Evolutionary conservation across 2,329 filamentous ascomycete genomes (phyloP).

Genomic region (Aspergillus tubingensis): DNA sequence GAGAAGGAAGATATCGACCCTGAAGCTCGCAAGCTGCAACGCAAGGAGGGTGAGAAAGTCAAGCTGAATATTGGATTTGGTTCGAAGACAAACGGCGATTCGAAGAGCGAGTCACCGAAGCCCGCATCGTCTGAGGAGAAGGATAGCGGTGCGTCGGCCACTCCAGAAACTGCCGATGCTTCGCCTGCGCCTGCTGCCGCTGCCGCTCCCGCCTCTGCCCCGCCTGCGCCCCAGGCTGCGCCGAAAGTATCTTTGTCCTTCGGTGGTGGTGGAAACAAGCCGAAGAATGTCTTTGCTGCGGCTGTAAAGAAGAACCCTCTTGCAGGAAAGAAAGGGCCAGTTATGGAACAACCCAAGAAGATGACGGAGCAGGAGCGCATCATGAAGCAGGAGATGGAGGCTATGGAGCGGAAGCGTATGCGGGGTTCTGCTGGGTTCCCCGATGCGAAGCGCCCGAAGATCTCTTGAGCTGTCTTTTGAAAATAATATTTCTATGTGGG

Average conservation of each 20-base stretch:
- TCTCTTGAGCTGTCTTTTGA: slow-evolving; percentile 24
- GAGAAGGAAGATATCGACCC: slow-evolving; percentile 46
- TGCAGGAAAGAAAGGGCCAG: slow-evolving; percentile 64
- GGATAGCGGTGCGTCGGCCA: slow-evolving; percentile 14
- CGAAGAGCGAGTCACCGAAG: slow-evolving; percentile 25
- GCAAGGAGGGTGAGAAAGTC: slow-evolving; percentile 73
- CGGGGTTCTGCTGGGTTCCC: slow-evolving; percentile 32
- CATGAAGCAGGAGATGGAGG: slow-evolving; percentile 73
- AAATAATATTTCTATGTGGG: neutral
- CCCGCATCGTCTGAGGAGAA: slow-evolving; percentile 28
- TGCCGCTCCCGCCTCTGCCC: slow-evolving; percentile 11
- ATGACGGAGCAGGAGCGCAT: slow-evolving; percentile 87
- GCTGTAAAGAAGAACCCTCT: slow-evolving; percentile 70
- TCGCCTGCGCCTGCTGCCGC: slow-evolving; percentile 19
- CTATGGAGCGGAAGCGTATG: slow-evolving; percentile 67
- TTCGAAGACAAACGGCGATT: slow-evolving; percentile 27
- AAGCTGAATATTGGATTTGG: slow-evolving; percentile 65
- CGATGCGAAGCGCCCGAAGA: slow-evolving; percentile 37
- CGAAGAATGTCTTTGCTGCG: slow-evolving; percentile 68
- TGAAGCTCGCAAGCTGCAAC: slow-evolving; percentile 48
- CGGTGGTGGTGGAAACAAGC: slow-evolving; percentile 47
- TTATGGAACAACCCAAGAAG: slow-evolving; percentile 67
- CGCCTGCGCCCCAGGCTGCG: slow-evolving; percentile 23
- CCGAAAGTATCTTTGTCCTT: slow-evolving; percentile 65
- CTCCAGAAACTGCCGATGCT: slow-evolving; percentile 18